A percentile compares a stretch with the other conserved stretches of the same genome.
phyloP scores from a whole-genome alignment of 164 flowering plant species.

The Sedum album region DNA sequence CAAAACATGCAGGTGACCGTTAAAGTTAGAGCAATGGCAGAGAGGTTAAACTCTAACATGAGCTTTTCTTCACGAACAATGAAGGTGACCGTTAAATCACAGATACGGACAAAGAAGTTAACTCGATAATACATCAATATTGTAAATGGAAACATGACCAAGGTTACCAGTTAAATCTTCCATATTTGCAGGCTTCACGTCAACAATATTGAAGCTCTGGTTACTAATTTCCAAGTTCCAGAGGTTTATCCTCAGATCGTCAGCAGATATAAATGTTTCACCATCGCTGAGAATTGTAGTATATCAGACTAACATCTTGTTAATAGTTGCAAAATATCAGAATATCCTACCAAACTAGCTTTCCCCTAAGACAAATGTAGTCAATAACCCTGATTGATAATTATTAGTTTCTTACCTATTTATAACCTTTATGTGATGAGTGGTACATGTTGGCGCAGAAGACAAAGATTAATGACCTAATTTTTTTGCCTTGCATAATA shows the following conservation, averaged over 20 bases:
- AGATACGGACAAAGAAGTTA: too few species aligned
- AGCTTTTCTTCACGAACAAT: neutral
- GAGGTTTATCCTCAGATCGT: constrained; percentile 89
- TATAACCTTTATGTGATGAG: neutral
- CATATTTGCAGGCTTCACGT: constrained; percentile 97
- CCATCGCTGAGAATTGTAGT: constrained; percentile 56
- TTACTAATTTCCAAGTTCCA: constrained; percentile 98
- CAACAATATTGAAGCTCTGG: constrained; percentile 96
- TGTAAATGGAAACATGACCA: neutral
- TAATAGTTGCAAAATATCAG: neutral
- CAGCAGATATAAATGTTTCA: constrained; percentile 97
- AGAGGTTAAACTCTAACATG: neutral
- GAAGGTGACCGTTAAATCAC: too few species aligned
- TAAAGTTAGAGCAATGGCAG: neutral
- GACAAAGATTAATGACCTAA: neutral
- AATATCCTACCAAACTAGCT: neutral
- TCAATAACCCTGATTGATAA: neutral
- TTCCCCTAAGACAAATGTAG: neutral
- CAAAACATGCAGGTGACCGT: neutral
- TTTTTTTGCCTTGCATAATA: neutral
- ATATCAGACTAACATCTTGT: neutral
- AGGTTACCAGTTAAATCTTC: constrained; percentile 89
- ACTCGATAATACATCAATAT: neutral
- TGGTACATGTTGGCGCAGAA: neutral
- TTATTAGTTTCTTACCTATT: too few species aligned